Evolutionary conservation across 192 early-diverging fungal genomes (phyloP), one percentile per base, ranked within the genome.

Genomic region (Chytriomyces sp.): DNA sequence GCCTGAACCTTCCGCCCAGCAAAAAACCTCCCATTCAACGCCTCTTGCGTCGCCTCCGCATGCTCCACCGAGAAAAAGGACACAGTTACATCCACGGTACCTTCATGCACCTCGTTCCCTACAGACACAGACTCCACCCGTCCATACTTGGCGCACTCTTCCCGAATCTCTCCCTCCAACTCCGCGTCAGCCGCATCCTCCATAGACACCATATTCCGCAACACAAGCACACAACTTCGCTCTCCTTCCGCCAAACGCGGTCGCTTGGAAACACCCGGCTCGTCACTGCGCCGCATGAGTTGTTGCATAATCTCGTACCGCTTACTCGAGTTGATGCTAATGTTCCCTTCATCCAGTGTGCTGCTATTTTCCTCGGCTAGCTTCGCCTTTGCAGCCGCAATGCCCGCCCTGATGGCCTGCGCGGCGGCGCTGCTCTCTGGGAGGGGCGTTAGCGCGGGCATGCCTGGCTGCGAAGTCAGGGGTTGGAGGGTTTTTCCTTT

Each of bases 81-180:
- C 36, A 96, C 87, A 75, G 89, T 93, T 14, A 96, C 88, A 72
- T 86, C 84, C n/a, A 94, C 89, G 1, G 82, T 74, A 3, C 85
- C 87, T 34, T 81, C 76, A 4, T 68, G 70, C 38, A 78, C 56
- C 31, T 63, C 69, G 55, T 55, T 10, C 58, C 33, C 66, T 85
- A 93, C 82, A 34, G 86, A 79, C 0, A 94, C 91, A 39, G 84
- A 84, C 44, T 64, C 62, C 4, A 96, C 89, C 55, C 76, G 74
- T 1, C 94, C 94, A 68, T 89, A 94, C 77, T 94, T 94, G 68
- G 75, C 75, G 59, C 91, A 93, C 72, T 96, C 94, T 55, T 91
- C 90, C 12, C 81, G 80, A 68, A 96, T 92, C 72, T 96, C 94
- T 0, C 85, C 88, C n/a, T 91, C 85, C 53, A 96, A 83, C 17